Percentiles rank a stretch among this genome's conserved stretches.
phyloP scores from a whole-genome alignment of 2,329 filamentous ascomycete genomes.

The Pyrenophora teres region DNA sequence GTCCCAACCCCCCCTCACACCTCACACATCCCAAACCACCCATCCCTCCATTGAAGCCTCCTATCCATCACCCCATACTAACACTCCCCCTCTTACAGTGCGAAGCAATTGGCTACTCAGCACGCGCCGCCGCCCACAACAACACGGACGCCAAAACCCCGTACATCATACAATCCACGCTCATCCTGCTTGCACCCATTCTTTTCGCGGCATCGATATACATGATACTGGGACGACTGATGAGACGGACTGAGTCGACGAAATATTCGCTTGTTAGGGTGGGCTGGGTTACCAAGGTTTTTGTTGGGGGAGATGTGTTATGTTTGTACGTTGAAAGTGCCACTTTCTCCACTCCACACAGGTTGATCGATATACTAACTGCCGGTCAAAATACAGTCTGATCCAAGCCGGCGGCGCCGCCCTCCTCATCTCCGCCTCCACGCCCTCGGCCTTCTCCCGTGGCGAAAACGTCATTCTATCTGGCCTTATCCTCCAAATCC shows the following conservation, averaged over 20 bases:
- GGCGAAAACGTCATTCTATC: slow-evolving; percentile 61
- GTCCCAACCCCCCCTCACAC: background rate
- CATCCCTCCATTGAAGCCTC: too few species aligned
- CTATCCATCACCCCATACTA: background rate
- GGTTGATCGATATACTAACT: too few species aligned
- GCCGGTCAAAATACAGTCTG: slow-evolving; percentile 17
- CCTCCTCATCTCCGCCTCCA: slow-evolving; percentile 42
- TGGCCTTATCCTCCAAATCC: slow-evolving; percentile 62
- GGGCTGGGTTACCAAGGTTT: slow-evolving; percentile 58
- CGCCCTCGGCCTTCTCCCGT: slow-evolving; percentile 31
- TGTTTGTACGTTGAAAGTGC: slow-evolving; percentile 46
- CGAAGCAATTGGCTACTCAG: slow-evolving; percentile 50
- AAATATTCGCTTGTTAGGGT: slow-evolving; percentile 50
- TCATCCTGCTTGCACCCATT: slow-evolving; percentile 46
- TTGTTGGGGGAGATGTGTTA: slow-evolving; percentile 60
- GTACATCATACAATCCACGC: slow-evolving; percentile 49
- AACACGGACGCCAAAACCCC: slow-evolving; percentile 35
- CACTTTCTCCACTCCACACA: too few species aligned
- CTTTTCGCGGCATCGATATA: slow-evolving; percentile 56
- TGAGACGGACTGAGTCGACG: slow-evolving; percentile 50
- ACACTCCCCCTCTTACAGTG: slow-evolving; percentile 20
- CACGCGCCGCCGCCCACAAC: slow-evolving; percentile 43
- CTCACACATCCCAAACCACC: too few species aligned
- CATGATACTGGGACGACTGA: slow-evolving; percentile 53
- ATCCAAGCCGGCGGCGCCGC: slow-evolving; percentile 58